These are phyloP conservation scores for Catenaria anguillulae DNA, from an alignment of 371 early-diverging fungal genomes.

Conservation along the genomic window DNA sequence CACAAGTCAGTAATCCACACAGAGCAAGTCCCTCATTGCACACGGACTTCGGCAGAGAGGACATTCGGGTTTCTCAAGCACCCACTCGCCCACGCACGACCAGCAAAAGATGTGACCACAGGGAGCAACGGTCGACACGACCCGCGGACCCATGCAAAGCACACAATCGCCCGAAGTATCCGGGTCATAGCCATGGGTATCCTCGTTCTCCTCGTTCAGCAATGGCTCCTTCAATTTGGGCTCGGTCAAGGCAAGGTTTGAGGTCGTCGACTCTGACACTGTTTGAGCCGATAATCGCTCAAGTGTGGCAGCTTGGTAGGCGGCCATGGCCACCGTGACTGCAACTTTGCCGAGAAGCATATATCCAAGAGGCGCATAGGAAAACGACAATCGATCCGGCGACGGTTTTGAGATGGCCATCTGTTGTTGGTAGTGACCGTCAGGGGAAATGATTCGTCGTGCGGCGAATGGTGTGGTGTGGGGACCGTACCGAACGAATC, in stretches of 20 bases:
- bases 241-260: too few species aligned
- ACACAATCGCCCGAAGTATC: background rate
- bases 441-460: too few species aligned
- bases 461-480: too few species aligned
- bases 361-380: background rate
- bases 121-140: background rate
- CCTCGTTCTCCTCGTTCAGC: too few species aligned
- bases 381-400: background rate
- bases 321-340: too few species aligned
- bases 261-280: too few species aligned
- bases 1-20: background rate
- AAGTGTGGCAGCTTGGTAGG: too few species aligned
- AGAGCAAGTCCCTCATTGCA: background rate
- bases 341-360: background rate
- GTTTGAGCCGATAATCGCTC: too few species aligned
- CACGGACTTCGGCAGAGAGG: background rate
- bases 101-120: constrained; percentile 6
- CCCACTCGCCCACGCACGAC: constrained; percentile 6
- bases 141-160: background rate
- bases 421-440: too few species aligned
- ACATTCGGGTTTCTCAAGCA: constrained; percentile 2
- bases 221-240: too few species aligned
- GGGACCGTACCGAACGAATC: background rate
- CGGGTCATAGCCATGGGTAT: too few species aligned
- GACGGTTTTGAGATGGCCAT: background rate